Percentiles rank a stretch among this genome's conserved stretches.
Evolutionary conservation across 1,139 yeast species (phyloP).

Genomic region (Pichia sp.): DNA sequence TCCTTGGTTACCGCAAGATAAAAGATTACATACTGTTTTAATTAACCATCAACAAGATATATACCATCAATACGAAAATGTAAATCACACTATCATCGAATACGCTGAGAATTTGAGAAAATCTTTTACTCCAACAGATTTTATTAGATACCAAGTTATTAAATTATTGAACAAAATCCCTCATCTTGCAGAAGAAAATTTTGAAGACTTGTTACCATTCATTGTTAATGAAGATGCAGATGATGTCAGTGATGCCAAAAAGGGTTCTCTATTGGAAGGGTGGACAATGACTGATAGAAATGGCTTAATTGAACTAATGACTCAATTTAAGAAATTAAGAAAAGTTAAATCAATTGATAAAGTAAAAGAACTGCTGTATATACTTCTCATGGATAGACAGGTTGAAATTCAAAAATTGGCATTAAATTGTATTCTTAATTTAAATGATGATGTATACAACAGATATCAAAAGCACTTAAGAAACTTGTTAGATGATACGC

Average conservation of each 20-base stretch:
- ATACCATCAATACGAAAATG: constrained; percentile 25
- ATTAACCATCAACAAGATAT: constrained; percentile 21
- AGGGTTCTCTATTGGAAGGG: constrained; percentile 19
- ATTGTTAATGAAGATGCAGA: constrained; percentile 35
- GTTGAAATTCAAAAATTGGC: constrained; percentile 66
- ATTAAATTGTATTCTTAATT: constrained; percentile 62
- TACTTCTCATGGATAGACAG: constrained; percentile 56
- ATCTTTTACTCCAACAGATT: constrained; percentile 31
- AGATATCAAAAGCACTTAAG: constrained; percentile 69
- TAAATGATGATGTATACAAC: constrained; percentile 48
- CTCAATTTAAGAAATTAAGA: constrained; percentile 59
- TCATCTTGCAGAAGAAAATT: constrained; percentile 57
- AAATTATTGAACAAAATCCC: constrained; percentile 51
- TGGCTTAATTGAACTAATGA: constrained; percentile 51
- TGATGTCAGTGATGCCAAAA: constrained; percentile 17
- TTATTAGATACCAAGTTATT: constrained; percentile 42
- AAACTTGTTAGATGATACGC: constrained; percentile 72
- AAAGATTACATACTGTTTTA: constrained; percentile 31
- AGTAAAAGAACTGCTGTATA: constrained; percentile 47
- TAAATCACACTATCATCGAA: constrained; percentile 33
- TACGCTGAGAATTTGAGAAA: constrained; percentile 33
- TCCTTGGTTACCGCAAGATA: constrained; percentile 27
- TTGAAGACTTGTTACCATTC: constrained; percentile 48
- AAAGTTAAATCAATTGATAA: constrained; percentile 43
- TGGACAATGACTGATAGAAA: constrained; percentile 64